Conservation (phyloP, 257 asterid genomes). For the Jacaranda mimosifolia region DNA sequence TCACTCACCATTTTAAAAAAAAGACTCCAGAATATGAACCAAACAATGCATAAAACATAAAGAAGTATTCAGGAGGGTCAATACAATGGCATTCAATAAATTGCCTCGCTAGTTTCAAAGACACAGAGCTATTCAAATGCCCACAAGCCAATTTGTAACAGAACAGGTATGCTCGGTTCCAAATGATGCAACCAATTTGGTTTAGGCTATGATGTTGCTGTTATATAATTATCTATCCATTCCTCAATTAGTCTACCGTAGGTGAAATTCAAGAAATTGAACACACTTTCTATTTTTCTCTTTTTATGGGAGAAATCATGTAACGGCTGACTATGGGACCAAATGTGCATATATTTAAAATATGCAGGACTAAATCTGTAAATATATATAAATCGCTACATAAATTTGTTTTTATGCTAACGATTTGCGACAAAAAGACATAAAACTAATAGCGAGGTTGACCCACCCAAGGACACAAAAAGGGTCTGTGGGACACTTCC, state of each 20-base stretch:
- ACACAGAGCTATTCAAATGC: too few relatives aligned
- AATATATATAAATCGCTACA: too few relatives aligned
- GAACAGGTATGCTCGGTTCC: neutral
- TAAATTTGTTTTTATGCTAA: too few relatives aligned
- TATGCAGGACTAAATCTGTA: too few relatives aligned
- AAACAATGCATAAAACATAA: neutral
- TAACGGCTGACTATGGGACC: neutral
- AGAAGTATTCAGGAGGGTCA: too few relatives aligned
- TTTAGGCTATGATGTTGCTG: neutral
- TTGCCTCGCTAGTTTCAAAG: too few relatives aligned
- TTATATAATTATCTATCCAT: neutral
- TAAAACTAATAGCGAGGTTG: neutral
- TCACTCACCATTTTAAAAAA: neutral
- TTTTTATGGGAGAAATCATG: neutral
- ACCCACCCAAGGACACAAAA: conserved; percentile 15
- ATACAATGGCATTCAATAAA: too few relatives aligned
- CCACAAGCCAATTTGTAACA: too few relatives aligned
- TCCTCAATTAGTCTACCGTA: neutral
- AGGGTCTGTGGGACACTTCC: neutral
- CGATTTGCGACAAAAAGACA: too few relatives aligned
- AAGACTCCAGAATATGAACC: neutral
- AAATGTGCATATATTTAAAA: neutral
- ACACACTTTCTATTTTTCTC: too few relatives aligned
- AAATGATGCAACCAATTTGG: neutral
- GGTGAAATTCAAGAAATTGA: neutral